Evolutionary conservation across 1,284 basidiomycete species (phyloP), one percentile per base, ranked within the genome.

Genomic region (Tilletia caries): DNA sequence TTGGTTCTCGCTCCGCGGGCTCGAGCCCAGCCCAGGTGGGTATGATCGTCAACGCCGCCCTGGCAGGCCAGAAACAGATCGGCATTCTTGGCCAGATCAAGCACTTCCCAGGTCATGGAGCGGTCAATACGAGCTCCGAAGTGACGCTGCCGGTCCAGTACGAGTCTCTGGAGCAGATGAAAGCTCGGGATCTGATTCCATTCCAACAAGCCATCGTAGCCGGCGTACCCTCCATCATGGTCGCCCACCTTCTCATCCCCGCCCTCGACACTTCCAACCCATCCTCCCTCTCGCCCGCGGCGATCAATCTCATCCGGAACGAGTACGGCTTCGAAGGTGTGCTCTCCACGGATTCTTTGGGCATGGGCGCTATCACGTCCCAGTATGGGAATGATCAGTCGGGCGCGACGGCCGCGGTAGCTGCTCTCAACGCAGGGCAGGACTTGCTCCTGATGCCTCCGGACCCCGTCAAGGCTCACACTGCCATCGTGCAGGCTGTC

Each of bases 241-340:
- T 50, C 12, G 48, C 48, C 48, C 48, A 50, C 3, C 48, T 50
- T 1, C 48, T 20, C 48, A 25, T 25, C 20, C 48, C 48, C 48
- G 48, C 48, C 48, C 23, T 50, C 20, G 48, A 50, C 48, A 20
- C 48, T 6, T 6, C 10, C 13, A 20, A 50, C 48, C 48, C 48
- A 25, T n/a, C 48, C 23, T 50, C 48, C 48, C 48, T 50, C 48
- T 50, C 48, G 48, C 48, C 48, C 48, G 48, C 48, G 20, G 48
- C 48, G 48, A 25, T 50, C 48, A 50, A n/a, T 20, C 48, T 50
- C 20, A 18, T 18, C 48, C 48, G 48, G 20, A 50, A 50, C 48
- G 48, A 50, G 6, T 25, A n/a, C 48, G 48, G 48, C 12, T 50
- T 50, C 23, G 48, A 50, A 25, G 48, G 48, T 50, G 48, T 50